Conservation (phyloP, 2,329 filamentous ascomycete genomes). For the Aspergillus jensenii region DNA sequence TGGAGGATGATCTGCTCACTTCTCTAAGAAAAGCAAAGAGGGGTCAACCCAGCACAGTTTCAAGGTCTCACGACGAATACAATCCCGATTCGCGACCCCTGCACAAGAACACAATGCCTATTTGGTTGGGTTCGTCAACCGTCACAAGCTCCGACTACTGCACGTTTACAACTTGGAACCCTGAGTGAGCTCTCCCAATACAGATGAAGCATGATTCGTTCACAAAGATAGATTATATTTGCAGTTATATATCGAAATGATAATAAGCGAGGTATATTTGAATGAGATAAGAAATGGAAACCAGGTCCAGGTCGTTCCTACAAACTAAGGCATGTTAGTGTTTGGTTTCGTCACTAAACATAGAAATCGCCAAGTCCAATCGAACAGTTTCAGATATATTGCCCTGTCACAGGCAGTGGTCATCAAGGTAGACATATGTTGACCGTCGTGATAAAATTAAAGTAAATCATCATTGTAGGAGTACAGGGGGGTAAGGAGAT, state of each 20-base stretch:
- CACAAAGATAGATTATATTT: neutral
- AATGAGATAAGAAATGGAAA: neutral
- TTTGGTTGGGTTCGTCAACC: too few relatives aligned
- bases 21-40: too few relatives aligned
- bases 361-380: neutral
- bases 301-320: neutral
- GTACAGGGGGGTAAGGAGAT: conserved; percentile 3
- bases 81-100: too few relatives aligned
- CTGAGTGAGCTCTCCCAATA: neutral
- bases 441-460: conserved; percentile 78
- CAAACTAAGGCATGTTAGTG: conserved; percentile 6
- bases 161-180: conserved; percentile 4
- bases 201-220: neutral
- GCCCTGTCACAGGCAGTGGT: conserved; percentile 76
- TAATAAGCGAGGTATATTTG: neutral
- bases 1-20: neutral
- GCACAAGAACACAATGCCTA: too few relatives aligned
- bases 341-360: neutral
- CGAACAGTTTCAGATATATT: conserved; percentile 31
- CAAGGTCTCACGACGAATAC: too few relatives aligned
- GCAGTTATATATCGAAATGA: neutral
- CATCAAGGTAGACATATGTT: conserved; percentile 78
- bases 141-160: conserved; percentile 20
- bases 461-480: conserved; percentile 65
- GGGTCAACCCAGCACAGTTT: too few relatives aligned